A percentile compares a stretch with the other conserved stretches of the same genome.
phyloP scores from a whole-genome alignment of 768 basidiomycete species.

The Cystobasidium ongulense region DNA sequence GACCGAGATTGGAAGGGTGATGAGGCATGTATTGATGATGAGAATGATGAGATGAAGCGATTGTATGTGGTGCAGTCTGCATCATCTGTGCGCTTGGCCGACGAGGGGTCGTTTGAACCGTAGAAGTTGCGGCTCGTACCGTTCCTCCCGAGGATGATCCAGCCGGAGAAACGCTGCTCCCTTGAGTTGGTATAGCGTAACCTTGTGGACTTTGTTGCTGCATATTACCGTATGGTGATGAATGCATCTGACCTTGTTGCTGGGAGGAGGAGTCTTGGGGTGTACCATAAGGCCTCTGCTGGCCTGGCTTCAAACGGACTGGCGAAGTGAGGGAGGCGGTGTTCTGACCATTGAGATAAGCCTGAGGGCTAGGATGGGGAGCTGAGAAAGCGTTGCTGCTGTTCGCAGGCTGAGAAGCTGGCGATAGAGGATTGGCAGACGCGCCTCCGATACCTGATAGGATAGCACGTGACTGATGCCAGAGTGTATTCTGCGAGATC shows the following conservation, averaged over 20 bases:
- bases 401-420: neutral
- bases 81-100: neutral
- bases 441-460: neutral
- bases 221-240: neutral
- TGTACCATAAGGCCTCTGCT: neutral
- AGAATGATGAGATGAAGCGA: neutral
- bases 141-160: neutral
- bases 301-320: neutral
- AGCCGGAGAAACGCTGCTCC: neutral
- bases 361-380: neutral
- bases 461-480: constrained; percentile 29
- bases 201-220: neutral
- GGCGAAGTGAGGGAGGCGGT: neutral
- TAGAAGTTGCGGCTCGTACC: neutral
- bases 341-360: neutral
- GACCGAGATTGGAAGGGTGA: constrained; percentile 5
- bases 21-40: constrained; percentile 11
- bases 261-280: neutral
- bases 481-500: constrained; percentile 22
- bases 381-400: neutral
- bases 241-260: neutral
- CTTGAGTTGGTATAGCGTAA: neutral
- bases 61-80: neutral
- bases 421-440: neutral
- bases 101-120: constrained; percentile 6